A percentile compares a stretch with the other conserved stretches of the same genome.
These are phyloP conservation scores for Lumnitzera littorea DNA, from an alignment of 345 rosid species.

Conservation along the genomic window DNA sequence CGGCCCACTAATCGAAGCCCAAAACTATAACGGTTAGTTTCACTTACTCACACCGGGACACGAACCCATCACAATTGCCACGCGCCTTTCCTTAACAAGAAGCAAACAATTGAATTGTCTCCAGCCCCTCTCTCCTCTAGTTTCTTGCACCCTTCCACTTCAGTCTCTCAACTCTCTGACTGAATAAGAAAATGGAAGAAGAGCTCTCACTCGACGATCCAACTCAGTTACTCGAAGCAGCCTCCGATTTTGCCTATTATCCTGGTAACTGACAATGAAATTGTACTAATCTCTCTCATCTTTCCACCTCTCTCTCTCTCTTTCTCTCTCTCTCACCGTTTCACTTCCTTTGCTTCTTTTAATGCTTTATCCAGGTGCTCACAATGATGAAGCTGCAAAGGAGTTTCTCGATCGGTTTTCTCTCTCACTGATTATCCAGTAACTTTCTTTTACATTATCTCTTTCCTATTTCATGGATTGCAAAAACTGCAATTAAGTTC, in stretches of 20 bases:
- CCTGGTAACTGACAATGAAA: conserved; percentile 33
- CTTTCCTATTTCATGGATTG: neutral
- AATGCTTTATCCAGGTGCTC: conserved; percentile 29
- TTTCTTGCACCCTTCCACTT: neutral
- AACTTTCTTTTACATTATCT: neutral
- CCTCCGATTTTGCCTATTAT: conserved; percentile 62
- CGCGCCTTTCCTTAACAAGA: conserved; percentile 10
- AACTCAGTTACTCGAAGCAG: conserved; percentile 52
- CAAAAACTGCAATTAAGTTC: neutral
- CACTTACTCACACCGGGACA: conserved; percentile 5
- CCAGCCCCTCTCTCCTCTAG: neutral
- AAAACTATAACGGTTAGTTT: too few relatives aligned
- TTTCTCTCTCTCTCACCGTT: neutral
- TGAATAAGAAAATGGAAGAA: conserved; percentile 22
- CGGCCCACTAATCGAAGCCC: too few relatives aligned
- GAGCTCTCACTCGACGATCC: conserved; percentile 49
- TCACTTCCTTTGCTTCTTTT: neutral
- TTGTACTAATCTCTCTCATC: neutral
- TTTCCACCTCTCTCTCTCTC: neutral
- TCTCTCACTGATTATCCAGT: conserved; percentile 67
- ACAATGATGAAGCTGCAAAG: conserved; percentile 52
- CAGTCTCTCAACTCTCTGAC: too few relatives aligned
- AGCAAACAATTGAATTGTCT: neutral
- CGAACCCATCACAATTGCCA: conserved; percentile 11
- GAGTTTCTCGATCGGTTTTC: conserved; percentile 76